Base-by-base conservation (phyloP, 2,329 filamentous ascomycete genomes). In the Hymenoscyphus occultus region DNA sequence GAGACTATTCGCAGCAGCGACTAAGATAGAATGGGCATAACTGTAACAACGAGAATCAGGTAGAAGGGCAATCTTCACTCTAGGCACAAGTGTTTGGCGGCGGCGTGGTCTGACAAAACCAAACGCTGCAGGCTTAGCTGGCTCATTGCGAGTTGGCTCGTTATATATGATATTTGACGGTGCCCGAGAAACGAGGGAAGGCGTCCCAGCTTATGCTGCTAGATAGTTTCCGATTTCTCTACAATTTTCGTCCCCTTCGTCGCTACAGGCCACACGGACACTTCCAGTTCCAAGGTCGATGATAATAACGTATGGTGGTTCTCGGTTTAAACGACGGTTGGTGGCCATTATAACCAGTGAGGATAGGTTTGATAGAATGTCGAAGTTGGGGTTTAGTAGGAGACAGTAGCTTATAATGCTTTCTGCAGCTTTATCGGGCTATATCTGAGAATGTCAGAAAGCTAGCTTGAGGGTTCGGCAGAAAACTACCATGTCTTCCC, bases 121-220 rank as follows among this genome's bases (percentile, higher is more conserved):
- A 51, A 51, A 51, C 19, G 45, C 45, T 51, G 19, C 19, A 51
- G 6, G 6, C 45, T 16, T 51, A 6, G 45, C 45, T 22, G 45
- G 45, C 14, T 22, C 45, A 16, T 7, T 22, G 19, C 19, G 14
- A 22, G 14, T 51, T 5, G 45, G 45, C 19, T 51, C 45, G 39
- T 39, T 39, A 16, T 51, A 51, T 51, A 51, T 51, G 45, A 51
- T 51, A n/a, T 51, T 51, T 5, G 45, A 51, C n/a, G 45, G 45
- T 51, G 45, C 45, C 19, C 19, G 45, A 51, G 45, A 16, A 51
- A 51, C 45, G 45, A 51, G 45, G 45, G 45, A 51, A n/a, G 45
- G 45, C 14, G 45, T 51, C 14, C 19, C 45, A n/a, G 45, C 45
- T 51, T 51, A 16, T 51, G 45, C 45, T 51, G 14, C 45, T 51